Base-by-base conservation (phyloP, 2,329 filamentous ascomycete genomes). In the Cytospora mali region DNA sequence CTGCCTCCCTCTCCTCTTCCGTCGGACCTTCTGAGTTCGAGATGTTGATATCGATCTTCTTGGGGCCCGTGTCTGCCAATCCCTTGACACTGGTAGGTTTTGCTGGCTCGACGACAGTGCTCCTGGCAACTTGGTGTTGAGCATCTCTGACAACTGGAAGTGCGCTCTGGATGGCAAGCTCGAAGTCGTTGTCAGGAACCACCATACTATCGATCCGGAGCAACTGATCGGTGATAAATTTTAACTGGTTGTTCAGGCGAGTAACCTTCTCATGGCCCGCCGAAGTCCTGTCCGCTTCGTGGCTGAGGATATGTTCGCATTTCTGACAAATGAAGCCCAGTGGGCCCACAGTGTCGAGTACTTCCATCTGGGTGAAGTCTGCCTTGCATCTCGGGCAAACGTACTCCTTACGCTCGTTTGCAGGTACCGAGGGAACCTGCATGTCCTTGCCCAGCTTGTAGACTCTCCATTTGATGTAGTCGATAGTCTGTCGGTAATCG, bases 391-490 rank as follows among this genome's bases (percentile, higher is more conserved):
- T 84, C 33, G 84, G 80, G 76, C 95, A 99, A 64, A 89, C 88
- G 71, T 93, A 96, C 73, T 98, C 95, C 75, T 97, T 97, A 74
- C 92, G 90, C 75, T 98, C 94, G 61, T 86, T 85, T 11, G 89
- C 89, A 0, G 92, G 89, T 21, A 91, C 88, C 18, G 91, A 91
- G 62, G 92, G 88, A 18, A 89, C 88, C 76, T 97, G 93, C 64
- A 98, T 92, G 60, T 90, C 88, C 74, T 94, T 93, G 68, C 93
- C 93, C 69, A 98, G 87, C 62, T 89, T 89, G 73, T 94, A 93
- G 57, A 97, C 88, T 66, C 92, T 89, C 84, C 91, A 99, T 76
- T 99, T 99, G 77, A 97, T 96, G 55, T 92, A 92, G 77, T 99
- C 95, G 71, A 99, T 92, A 39, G 94, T 92, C 62, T 92, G 90